Conservation (phyloP, 2,329 filamentous ascomycete genomes). For the Pestalotiopsis sp. region DNA sequence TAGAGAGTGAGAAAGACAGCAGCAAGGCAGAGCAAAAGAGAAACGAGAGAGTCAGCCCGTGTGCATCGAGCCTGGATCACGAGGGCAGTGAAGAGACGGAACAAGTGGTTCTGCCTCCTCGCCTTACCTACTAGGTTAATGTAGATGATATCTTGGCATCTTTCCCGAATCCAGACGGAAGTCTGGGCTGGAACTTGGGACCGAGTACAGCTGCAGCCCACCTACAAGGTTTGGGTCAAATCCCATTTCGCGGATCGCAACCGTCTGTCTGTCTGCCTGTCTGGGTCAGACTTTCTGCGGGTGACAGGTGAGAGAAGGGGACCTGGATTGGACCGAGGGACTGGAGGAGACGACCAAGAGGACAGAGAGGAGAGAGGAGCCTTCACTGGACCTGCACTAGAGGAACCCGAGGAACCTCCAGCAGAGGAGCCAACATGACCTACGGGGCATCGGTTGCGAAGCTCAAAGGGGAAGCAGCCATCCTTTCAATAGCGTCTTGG, state of each 20-base stretch:
- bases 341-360: neutral
- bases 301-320: neutral
- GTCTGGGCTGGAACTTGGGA: neutral
- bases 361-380: neutral
- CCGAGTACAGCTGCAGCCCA: neutral
- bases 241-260: neutral
- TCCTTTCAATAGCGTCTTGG: conserved; percentile 8
- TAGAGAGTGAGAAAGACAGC: neutral
- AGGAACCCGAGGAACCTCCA: neutral
- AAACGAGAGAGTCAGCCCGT: neutral
- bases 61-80: neutral
- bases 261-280: neutral
- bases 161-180: neutral
- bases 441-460: conserved; percentile 5
- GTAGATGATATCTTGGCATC: neutral
- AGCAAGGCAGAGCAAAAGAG: neutral
- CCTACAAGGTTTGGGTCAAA: neutral
- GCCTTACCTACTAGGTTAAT: neutral
- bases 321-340: neutral
- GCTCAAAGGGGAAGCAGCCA: conserved; percentile 13
- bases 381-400: neutral
- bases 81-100: neutral
- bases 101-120: neutral
- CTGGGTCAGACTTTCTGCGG: neutral
- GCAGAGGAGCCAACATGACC: neutral